Conservation (phyloP, 1,139 yeast genomes). For the Saccharomyces pastorianus region DNA sequence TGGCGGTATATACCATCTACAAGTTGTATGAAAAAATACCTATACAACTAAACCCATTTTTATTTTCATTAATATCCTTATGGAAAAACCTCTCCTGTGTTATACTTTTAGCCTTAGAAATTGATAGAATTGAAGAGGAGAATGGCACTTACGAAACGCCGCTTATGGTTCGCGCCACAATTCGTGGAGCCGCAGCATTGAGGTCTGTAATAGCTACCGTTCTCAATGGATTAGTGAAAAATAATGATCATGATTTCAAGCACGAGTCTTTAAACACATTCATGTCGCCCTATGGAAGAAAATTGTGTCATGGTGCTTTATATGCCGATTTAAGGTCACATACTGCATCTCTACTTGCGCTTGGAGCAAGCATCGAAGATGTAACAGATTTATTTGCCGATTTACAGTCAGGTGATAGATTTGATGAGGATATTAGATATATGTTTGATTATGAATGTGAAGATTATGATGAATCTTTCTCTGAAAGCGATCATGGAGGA, state of each 20-base stretch:
- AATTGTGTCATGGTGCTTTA: conserved; percentile 48
- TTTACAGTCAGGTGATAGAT: conserved; percentile 56
- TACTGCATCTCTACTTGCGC: conserved; percentile 39
- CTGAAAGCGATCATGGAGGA: conserved; percentile 25
- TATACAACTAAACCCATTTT: conserved; percentile 47
- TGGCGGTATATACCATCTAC: conserved; percentile 43
- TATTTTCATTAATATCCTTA: conserved; percentile 44
- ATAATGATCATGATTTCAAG: conserved; percentile 43
- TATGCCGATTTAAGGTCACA: conserved; percentile 47
- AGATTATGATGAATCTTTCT: conserved; percentile 29
- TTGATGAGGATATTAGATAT: conserved; percentile 65
- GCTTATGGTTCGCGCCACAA: conserved; percentile 40
- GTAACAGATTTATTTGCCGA: conserved; percentile 49
- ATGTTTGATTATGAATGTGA: conserved; percentile 57
- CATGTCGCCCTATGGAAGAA: conserved; percentile 55
- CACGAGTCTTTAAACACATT: conserved; percentile 49
- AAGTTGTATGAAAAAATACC: conserved; percentile 39
- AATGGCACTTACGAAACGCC: conserved; percentile 40
- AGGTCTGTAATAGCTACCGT: conserved; percentile 54
- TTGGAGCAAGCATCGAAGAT: conserved; percentile 40
- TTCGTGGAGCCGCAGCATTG: conserved; percentile 57
- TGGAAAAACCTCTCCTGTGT: conserved; percentile 62
- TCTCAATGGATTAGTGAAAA: conserved; percentile 39
- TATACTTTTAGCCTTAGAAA: conserved; percentile 49
- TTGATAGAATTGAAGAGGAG: conserved; percentile 52